A percentile compares a stretch with the other conserved stretches of the same genome.
Evolutionary conservation across 75 land plant species (phyloP).

Genomic region (Cryptomeria japonica): DNA sequence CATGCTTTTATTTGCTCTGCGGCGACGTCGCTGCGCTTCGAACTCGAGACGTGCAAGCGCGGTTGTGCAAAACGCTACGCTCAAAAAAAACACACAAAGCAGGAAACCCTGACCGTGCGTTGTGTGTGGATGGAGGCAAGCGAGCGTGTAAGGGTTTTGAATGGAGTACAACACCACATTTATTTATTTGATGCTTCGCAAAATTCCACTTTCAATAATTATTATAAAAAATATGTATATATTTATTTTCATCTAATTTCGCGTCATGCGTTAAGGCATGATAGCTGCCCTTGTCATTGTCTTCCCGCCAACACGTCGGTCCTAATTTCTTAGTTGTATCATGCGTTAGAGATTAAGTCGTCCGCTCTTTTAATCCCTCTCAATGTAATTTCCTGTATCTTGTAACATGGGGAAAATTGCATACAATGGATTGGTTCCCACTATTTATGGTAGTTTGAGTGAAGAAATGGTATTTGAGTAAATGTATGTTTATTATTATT

Average conservation of each 20-base stretch:
- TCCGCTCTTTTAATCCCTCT: too few species aligned
- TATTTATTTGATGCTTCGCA: neutral
- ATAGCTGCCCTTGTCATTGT: conserved; percentile 36
- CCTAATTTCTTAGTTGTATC: neutral
- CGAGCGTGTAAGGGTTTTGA: neutral
- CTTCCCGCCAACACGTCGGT: conserved; percentile 14
- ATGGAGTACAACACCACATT: neutral
- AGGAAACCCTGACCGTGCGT: neutral
- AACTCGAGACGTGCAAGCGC: neutral
- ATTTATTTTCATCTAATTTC: neutral
- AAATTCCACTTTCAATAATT: too few species aligned
- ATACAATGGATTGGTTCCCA: too few species aligned
- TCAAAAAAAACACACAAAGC: neutral
- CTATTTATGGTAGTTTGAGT: too few species aligned
- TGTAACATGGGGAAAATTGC: too few species aligned
- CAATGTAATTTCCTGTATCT: too few species aligned
- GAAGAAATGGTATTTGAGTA: too few species aligned
- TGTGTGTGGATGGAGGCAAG: neutral
- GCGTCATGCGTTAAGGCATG: conserved; percentile 9
- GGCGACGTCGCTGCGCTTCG: neutral
- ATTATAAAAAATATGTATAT: neutral
- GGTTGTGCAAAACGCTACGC: neutral
- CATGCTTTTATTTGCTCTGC: neutral
- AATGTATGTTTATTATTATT: too few species aligned
- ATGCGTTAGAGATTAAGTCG: too few species aligned